Evolutionary conservation across 805 yeast genomes (phyloP).

Genomic region (Saturnispora zaruensis): DNA sequence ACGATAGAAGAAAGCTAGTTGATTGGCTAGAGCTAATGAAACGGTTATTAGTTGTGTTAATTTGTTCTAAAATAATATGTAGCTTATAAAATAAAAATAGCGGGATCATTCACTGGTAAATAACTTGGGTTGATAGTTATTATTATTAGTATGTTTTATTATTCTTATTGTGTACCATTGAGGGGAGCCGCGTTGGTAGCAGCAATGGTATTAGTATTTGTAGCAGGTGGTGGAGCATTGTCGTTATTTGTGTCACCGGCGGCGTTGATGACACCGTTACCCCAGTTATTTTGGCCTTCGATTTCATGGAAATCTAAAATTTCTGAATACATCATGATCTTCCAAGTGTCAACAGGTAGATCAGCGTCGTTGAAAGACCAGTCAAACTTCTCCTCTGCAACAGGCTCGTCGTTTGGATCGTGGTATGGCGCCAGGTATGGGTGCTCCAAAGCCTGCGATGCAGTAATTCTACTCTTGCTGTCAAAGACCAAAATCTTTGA

Average conservation of each 20-base stretch:
- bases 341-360: slow-evolving; percentile 95
- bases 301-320: slow-evolving; percentile 93
- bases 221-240: slow-evolving; percentile 12
- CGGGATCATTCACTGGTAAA: not conserved
- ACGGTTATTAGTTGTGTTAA: not conserved
- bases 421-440: slow-evolving; percentile 93
- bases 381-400: slow-evolving; percentile 84
- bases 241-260: slow-evolving; percentile 5
- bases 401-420: slow-evolving; percentile 96
- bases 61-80: not conserved
- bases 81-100: not conserved
- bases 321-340: slow-evolving; percentile 98
- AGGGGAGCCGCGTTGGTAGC: not conserved
- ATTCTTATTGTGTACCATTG: not conserved
- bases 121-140: not conserved
- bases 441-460: slow-evolving; percentile 82
- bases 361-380: slow-evolving; percentile 99
- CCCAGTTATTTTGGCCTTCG: slow-evolving; percentile 35
- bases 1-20: not conserved
- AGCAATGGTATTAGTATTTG: slow-evolving; percentile 17
- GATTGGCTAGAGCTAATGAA: not conserved
- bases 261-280: slow-evolving; percentile 9
- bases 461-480: slow-evolving; percentile 89
- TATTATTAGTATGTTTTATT: no score
- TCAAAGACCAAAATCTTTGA: slow-evolving; percentile 91